phyloP scores from a whole-genome alignment of 2,329 filamentous ascomycete species.

The Fusarium buxicola region DNA sequence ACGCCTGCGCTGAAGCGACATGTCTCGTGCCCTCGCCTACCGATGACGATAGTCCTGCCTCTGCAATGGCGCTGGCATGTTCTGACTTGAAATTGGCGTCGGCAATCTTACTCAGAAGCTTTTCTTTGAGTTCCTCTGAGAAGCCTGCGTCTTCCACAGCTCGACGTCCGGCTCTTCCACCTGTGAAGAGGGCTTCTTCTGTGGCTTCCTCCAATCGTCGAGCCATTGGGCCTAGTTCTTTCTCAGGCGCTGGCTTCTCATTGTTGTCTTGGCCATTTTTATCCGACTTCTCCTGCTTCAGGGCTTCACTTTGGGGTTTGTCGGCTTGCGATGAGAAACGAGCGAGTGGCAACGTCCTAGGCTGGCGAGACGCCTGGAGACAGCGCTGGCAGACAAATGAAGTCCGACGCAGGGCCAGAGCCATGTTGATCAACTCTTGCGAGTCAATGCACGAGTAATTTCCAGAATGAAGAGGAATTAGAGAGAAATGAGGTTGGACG shows the following conservation, averaged over 20 bases:
- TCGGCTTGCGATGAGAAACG: constrained; percentile 36
- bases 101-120: constrained; percentile 67
- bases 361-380: constrained; percentile 24
- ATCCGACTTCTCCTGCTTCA: constrained; percentile 4
- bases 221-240: constrained; percentile 61
- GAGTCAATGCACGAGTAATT: too few species aligned
- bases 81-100: constrained; percentile 66
- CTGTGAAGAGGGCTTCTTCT: constrained; percentile 69
- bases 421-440: not conserved
- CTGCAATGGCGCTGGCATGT: constrained; percentile 60
- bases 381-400: constrained; percentile 39
- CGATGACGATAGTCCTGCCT: constrained; percentile 62
- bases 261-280: not conserved
- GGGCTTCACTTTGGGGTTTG: constrained; percentile 5
- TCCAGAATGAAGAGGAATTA: not conserved
- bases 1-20: constrained; percentile 75
- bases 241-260: not conserved
- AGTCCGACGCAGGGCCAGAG: constrained; percentile 1
- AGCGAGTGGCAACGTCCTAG: constrained; percentile 4
- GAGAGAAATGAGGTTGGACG: not conserved
- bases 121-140: constrained; percentile 70
- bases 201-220: constrained; percentile 71
- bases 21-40: constrained; percentile 76
- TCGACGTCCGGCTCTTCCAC: constrained; percentile 68
- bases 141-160: constrained; percentile 73